Percentiles rank a stretch among this genome's conserved stretches.
These are phyloP conservation scores for Coemansia linderi DNA, from an alignment of 371 early-diverging fungal species.

Conservation along the genomic window DNA sequence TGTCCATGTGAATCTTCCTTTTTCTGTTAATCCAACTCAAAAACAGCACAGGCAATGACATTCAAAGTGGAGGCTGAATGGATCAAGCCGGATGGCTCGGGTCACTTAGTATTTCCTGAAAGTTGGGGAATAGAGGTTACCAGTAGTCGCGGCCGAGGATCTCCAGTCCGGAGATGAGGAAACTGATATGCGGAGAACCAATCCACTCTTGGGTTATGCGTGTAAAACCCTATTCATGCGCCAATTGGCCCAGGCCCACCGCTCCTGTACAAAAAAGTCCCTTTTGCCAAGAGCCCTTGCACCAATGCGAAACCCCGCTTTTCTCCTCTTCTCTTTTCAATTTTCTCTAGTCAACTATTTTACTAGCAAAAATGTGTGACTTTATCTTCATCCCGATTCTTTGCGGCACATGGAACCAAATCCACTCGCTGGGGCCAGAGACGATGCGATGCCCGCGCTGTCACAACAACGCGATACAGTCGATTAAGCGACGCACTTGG, in stretches of 20 bases:
- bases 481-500: slow-evolving; percentile 45
- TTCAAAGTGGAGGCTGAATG: no score
- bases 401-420: slow-evolving; percentile 40
- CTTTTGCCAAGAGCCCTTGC: not conserved
- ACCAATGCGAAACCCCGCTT: not conserved
- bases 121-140: not conserved
- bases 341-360: not conserved
- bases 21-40: no score
- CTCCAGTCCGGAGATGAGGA: not conserved
- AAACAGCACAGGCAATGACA: no score
- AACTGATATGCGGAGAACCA: not conserved
- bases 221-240: not conserved
- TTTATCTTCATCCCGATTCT: slow-evolving; percentile 39
- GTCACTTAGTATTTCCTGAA: not conserved
- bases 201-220: not conserved
- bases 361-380: slow-evolving; percentile 29
- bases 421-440: slow-evolving; percentile 36
- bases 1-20: no score
- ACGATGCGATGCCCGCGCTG: slow-evolving; percentile 37
- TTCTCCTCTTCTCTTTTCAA: not conserved
- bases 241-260: not conserved
- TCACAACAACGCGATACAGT: slow-evolving; percentile 40
- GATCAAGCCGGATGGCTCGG: no score
- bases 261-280: not conserved
- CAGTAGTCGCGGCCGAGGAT: not conserved